A percentile compares a stretch with the other conserved stretches of the same genome.
These are phyloP conservation scores for Phytopythium aichiense DNA, from an alignment of 352 stramenopile genomes.

Conservation along the genomic window DNA sequence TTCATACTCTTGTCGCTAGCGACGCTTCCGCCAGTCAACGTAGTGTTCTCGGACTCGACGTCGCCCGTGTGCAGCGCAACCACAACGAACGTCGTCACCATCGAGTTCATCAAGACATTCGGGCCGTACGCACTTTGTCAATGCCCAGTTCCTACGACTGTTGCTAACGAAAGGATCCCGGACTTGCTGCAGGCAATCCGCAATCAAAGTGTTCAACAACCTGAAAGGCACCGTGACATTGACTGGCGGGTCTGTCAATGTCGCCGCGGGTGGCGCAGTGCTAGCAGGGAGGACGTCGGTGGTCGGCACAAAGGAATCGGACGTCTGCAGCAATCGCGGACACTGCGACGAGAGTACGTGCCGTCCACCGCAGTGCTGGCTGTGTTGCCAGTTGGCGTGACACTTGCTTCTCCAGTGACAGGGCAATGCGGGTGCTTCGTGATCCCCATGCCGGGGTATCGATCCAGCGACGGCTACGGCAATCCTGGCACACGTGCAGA, in stretches of 20 bases:
- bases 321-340: constrained; percentile 85
- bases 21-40: constrained; percentile 32
- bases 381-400: not conserved
- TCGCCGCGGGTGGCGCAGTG: constrained; percentile 30
- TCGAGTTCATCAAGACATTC: constrained; percentile 63
- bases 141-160: not conserved
- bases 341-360: constrained; percentile 65
- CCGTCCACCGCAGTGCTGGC: not conserved
- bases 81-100: constrained; percentile 39
- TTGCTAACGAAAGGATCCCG: not conserved
- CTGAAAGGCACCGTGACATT: constrained; percentile 32
- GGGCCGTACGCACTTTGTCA: constrained; percentile 38
- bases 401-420: constrained; percentile 17
- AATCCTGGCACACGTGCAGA: constrained; percentile 86
- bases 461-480: constrained; percentile 84
- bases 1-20: constrained; percentile 38
- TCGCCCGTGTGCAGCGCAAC: constrained; percentile 39
- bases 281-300: constrained; percentile 46
- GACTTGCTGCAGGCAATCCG: constrained; percentile 35
- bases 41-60: constrained; percentile 37
- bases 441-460: constrained; percentile 72
- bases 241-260: constrained; percentile 46
- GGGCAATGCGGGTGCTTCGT: constrained; percentile 54
- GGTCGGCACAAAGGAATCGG: constrained; percentile 87
- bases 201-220: constrained; percentile 50